phyloP scores from a whole-genome alignment of 2,329 filamentous ascomycete species.

The Aspergillus novoparasiticus region DNA sequence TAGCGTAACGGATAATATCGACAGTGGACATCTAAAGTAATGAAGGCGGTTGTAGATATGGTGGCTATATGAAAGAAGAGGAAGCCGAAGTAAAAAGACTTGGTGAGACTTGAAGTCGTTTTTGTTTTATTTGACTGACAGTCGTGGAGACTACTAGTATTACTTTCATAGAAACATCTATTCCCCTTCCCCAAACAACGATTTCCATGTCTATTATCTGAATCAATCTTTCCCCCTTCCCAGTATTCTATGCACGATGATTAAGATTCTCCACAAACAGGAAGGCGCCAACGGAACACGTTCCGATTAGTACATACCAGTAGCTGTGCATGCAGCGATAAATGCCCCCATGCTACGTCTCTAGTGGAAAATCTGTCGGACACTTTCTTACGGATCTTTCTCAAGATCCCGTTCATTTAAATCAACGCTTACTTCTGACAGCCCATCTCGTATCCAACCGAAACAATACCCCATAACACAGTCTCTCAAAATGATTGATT shows the following conservation, averaged over 20 bases:
- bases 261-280: neutral
- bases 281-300: neutral
- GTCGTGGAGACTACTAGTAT: no score
- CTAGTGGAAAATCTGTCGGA: neutral
- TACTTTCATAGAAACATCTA: no score
- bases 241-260: neutral
- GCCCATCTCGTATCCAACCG: no score
- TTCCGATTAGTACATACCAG: neutral
- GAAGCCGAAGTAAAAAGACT: no score
- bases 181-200: neutral
- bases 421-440: neutral
- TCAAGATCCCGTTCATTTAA: neutral
- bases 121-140: no score
- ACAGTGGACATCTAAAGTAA: no score
- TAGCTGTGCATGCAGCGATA: neutral
- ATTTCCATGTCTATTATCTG: neutral
- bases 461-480: neutral
- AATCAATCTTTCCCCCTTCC: neutral
- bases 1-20: neutral
- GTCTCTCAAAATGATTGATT: conserved; percentile 8
- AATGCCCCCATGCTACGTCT: neutral
- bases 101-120: no score
- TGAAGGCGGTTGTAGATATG: no score
- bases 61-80: no score
- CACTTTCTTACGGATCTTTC: neutral